Evolutionary conservation across 1,284 basidiomycete species (phyloP).

Genomic region (Puccinia hordei): DNA sequence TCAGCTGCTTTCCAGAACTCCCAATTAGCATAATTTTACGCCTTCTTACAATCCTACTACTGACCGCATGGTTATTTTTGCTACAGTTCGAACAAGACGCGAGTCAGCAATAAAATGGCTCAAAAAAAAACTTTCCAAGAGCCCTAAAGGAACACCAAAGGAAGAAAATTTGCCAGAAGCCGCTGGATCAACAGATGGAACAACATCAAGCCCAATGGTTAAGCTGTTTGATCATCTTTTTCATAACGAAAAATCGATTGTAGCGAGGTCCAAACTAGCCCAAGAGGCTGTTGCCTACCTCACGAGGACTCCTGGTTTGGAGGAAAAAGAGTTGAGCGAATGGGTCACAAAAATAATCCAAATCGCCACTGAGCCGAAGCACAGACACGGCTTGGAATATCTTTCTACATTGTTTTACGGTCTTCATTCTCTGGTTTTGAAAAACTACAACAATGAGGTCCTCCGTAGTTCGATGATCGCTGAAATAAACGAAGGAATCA

Average conservation of each 20-base stretch:
- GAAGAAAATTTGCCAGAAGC: neutral
- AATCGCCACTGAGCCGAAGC: neutral
- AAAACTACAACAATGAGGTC: neutral
- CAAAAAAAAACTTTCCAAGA: neutral
- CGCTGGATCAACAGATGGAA: neutral
- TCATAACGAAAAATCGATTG: neutral
- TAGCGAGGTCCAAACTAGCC: neutral
- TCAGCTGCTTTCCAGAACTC: neutral
- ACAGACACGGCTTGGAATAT: neutral
- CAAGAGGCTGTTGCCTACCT: slow-evolving; percentile 5
- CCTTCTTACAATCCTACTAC: neutral
- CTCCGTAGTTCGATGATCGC: neutral
- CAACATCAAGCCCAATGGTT: neutral
- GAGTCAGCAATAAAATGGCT: neutral
- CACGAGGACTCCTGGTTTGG: neutral
- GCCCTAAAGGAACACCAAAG: neutral
- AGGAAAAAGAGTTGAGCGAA: neutral
- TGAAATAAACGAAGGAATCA: neutral
- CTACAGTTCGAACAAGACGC: neutral
- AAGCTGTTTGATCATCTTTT: neutral
- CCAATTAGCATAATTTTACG: neutral
- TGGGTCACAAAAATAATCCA: neutral
- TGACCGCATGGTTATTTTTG: neutral
- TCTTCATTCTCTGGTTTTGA: slow-evolving; percentile 1
- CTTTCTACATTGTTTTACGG: neutral